Evolutionary conservation across 1,139 yeast species (phyloP), one percentile per base, ranked within the genome.

Genomic region (Sugiyamaella neomexicana): DNA sequence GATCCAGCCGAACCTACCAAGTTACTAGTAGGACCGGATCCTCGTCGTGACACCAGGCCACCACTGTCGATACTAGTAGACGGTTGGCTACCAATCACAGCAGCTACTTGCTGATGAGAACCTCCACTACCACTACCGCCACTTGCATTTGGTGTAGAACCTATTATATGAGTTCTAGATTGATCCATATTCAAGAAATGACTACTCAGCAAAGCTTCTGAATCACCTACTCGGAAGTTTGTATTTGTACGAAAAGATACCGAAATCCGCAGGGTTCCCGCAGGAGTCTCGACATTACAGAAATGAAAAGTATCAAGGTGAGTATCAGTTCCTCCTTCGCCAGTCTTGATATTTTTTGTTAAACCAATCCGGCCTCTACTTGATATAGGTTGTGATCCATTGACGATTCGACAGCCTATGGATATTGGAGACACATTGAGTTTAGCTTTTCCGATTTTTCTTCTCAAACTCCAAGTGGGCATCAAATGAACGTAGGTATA

Each of bases 301-400:
- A 93, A 80, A 55, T 77, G 77, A 65, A 80, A 81, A 52, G 82
- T 86, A 23, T 77, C 77, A 58, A 85, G 69, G 64, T 85, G 90
- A 9, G 81, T 68, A 15, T 77, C 80, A 13, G 65, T 62, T 45
- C 70, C 71, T 39, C 72, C 65, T 62, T 68, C 59, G 62, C 67
- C 72, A 65, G 78, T 60, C 67, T 76, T 57, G 71, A 82, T 59
- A 36, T 68, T 69, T 65, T 85, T 86, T 56, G 91, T 84, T 54
- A 91, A 76, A 0, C 97, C 97, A 25, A 89, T 80, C 59, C 97
- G 73, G 1, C 97, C 96, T 64, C 84, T 85, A 2, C 95, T 86
- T 25, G 84, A 76, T 40, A 90, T 88, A 0, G 95, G 85, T 58
- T 81, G 81, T 17, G 83, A 79, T 0, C 96, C 97, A 66, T 89